Base-by-base conservation (phyloP, 208 protist species). In the Phytomonas francai region DNA sequence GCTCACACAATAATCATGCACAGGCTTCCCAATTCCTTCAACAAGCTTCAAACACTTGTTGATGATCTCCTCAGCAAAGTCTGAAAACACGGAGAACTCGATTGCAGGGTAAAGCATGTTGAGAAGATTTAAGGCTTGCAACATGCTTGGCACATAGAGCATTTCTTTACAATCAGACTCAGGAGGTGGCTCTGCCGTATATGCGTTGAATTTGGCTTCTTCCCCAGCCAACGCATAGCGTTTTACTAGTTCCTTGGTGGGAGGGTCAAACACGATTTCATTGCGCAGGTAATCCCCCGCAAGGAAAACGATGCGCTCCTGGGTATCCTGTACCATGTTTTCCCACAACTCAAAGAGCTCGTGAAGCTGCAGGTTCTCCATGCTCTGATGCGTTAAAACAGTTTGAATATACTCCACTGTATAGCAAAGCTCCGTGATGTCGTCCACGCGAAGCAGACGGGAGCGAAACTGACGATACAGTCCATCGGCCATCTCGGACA, bases 51-150 rank as follows among this genome's bases (percentile, higher is more conserved):
- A 63, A 3, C 79, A 78, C 45, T 78, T 67, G 67, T 89, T 71
- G 63, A 95, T 87, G n/a, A 86, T 84, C 71, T 95, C 90, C 70
- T 91, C 85, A 3, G 90, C 87, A 79, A 93, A 93, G 12, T 89
- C 87, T 27, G 87, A 86, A 70, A 95, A 95, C 51, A 92, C 83
- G 62, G 83, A 79, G 69, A 91, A 85, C 76, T 92, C 85, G 8
- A 95, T 68, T n/a, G 82, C 86, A 29, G 85, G 85, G 70, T 95
- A 93, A 12, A 95, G 80, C 42, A 83, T 74, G 7, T 81, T 68
- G 36, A 95, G 72, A 65, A 95, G 73, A 31, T 69, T 59, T 45
- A 93, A 78, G 5, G 87, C 85, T 57, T 84, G 77, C 8, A 71
- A 73, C 16, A 95, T 74, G 11, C 78, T 80, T 1, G 78, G 77